phyloP scores from a whole-genome alignment of 2,329 filamentous ascomycete genomes.

The Penicillium palitans region DNA sequence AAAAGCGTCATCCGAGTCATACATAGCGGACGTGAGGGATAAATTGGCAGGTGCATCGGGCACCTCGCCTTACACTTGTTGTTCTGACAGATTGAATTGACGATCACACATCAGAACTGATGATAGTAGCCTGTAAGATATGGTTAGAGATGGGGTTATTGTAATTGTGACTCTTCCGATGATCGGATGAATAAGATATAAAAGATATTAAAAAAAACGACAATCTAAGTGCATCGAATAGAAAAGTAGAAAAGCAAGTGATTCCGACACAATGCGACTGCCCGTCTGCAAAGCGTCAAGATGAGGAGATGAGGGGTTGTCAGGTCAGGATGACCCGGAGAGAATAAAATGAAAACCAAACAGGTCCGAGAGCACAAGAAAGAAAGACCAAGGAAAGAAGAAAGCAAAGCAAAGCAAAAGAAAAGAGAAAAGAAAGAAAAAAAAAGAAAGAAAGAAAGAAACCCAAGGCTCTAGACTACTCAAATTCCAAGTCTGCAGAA shows the following conservation, averaged over 20 bases:
- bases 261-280: conserved; percentile 4
- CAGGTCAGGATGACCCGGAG: background rate
- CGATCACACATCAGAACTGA: conserved; percentile 8
- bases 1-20: conserved; percentile 44
- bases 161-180: background rate
- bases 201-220: background rate
- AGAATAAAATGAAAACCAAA: background rate
- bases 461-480: background rate
- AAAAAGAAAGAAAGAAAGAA: background rate
- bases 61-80: conserved; percentile 6
- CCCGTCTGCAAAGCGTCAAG: conserved; percentile 4
- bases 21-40: conserved; percentile 41
- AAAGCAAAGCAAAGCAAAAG: background rate
- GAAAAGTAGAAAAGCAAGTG: background rate
- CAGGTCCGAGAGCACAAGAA: background rate
- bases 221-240: background rate
- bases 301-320: conserved; percentile 8
- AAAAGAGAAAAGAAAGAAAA: background rate
- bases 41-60: conserved; percentile 9
- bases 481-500: conserved; percentile 5
- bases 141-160: background rate
- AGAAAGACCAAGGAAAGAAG: background rate
- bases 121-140: background rate
- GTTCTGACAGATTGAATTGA: background rate
- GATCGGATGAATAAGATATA: background rate